phyloP scores from a whole-genome alignment of 2,329 filamentous ascomycete genomes.

The Metarhizium album region DNA sequence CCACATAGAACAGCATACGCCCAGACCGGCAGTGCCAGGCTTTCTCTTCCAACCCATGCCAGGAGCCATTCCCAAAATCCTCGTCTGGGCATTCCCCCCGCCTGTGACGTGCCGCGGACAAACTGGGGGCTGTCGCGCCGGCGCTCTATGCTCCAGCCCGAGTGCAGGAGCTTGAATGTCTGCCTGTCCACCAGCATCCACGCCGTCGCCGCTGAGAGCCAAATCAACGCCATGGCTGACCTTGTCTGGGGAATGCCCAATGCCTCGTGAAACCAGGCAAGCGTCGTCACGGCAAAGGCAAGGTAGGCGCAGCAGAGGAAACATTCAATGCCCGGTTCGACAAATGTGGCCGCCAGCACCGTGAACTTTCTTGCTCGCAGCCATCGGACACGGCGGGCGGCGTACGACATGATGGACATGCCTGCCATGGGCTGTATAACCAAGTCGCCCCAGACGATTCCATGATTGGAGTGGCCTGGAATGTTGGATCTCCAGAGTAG shows the following conservation, averaged over 20 bases:
- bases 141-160: slow-evolving; percentile 56
- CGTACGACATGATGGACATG: slow-evolving; percentile 68
- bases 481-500: slow-evolving; percentile 67
- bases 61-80: slow-evolving; percentile 60
- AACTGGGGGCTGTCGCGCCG: slow-evolving; percentile 68
- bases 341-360: slow-evolving; percentile 75
- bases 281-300: slow-evolving; percentile 64
- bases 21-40: slow-evolving; percentile 82
- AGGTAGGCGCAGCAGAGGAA: slow-evolving; percentile 75
- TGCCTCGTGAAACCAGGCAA: slow-evolving; percentile 49
- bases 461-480: slow-evolving; percentile 64
- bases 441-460: slow-evolving; percentile 72
- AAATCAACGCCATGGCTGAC: slow-evolving; percentile 52
- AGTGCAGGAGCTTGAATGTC: slow-evolving; percentile 65
- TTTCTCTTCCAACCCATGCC: slow-evolving; percentile 78
- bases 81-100: slow-evolving; percentile 34
- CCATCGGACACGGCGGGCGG: slow-evolving; percentile 78
- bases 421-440: slow-evolving; percentile 81
- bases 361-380: slow-evolving; percentile 90
- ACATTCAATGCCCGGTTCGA: slow-evolving; percentile 86
- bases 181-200: slow-evolving; percentile 73
- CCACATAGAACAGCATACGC: slow-evolving; percentile 82
- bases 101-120: slow-evolving; percentile 36
- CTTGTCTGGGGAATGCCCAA: slow-evolving; percentile 54
- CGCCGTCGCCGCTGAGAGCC: slow-evolving; percentile 49